These are phyloP conservation scores for Yarrowia osloensis DNA, from an alignment of 805 yeast species.

Conservation along the genomic window DNA sequence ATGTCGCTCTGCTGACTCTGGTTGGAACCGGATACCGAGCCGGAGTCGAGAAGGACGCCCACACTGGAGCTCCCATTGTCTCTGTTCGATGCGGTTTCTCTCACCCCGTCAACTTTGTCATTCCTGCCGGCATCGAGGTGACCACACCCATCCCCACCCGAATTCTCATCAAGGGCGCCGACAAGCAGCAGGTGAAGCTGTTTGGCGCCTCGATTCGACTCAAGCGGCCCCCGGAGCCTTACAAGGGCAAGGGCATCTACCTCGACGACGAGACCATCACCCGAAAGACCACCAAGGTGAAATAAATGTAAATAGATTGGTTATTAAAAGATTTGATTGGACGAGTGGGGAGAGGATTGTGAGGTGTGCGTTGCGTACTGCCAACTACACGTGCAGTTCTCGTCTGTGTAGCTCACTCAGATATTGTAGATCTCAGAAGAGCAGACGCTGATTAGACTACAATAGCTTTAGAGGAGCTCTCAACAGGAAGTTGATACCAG, in stretches of 20 bases:
- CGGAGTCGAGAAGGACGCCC: conserved; percentile 57
- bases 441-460: too few species aligned
- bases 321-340: background rate
- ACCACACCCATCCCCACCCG: conserved; percentile 83
- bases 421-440: too few species aligned
- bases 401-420: too few species aligned
- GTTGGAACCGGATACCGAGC: conserved; percentile 98
- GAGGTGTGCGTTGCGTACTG: too few species aligned
- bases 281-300: conserved; percentile 89
- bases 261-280: conserved; percentile 88
- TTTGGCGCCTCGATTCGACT: conserved; percentile 88
- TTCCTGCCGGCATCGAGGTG: conserved; percentile 78
- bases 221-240: conserved; percentile 95
- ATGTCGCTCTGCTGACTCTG: conserved; percentile 78
- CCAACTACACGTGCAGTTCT: too few species aligned
- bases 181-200: conserved; percentile 81
- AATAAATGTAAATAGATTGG: conserved; percentile 48
- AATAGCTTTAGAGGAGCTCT: too few species aligned
- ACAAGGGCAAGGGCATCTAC: conserved; percentile 96
- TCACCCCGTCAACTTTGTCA: conserved; percentile 67
- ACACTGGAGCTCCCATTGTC: conserved; percentile 54
- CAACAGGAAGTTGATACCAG: too few species aligned
- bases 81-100: conserved; percentile 87
- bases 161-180: conserved; percentile 78
- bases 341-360: too few species aligned